Conservation (phyloP, 1,284 basidiomycete genomes). For the Peniophora sp. region DNA sequence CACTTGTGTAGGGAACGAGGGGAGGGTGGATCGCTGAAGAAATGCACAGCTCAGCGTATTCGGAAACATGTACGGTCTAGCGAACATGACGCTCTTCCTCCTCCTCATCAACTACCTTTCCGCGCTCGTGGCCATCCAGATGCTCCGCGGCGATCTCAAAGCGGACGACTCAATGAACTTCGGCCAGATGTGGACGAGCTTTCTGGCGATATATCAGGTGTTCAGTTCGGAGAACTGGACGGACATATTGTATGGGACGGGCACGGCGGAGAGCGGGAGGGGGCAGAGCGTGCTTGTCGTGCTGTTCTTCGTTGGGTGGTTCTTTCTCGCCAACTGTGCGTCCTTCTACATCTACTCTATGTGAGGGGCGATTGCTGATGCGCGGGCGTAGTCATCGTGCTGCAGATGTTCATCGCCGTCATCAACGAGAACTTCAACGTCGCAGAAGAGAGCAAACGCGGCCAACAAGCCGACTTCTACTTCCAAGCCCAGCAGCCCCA, state of each 20-base stretch:
- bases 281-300: constrained; percentile 72
- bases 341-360: not conserved
- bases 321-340: constrained; percentile 90
- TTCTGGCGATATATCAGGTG: constrained; percentile 86
- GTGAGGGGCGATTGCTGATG: not conserved
- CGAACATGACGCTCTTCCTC: constrained; percentile 93
- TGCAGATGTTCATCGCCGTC: constrained; percentile 98
- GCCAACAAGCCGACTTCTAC: constrained; percentile 70
- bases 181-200: constrained; percentile 84
- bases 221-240: constrained; percentile 98
- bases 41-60: constrained; percentile 70
- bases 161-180: constrained; percentile 64
- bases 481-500: constrained; percentile 50
- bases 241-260: constrained; percentile 66
- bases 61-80: constrained; percentile 86
- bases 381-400: constrained; percentile 66
- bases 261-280: constrained; percentile 54
- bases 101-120: constrained; percentile 85
- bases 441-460: constrained; percentile 86
- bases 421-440: constrained; percentile 97
- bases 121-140: constrained; percentile 72
- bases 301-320: constrained; percentile 80
- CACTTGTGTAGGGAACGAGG: constrained; percentile 4
- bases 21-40: constrained; percentile 8
- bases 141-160: constrained; percentile 75